Evolutionary conservation across 306 rosid species (phyloP), one percentile per base, ranked within the genome.

Genomic region (Vicia faba): DNA sequence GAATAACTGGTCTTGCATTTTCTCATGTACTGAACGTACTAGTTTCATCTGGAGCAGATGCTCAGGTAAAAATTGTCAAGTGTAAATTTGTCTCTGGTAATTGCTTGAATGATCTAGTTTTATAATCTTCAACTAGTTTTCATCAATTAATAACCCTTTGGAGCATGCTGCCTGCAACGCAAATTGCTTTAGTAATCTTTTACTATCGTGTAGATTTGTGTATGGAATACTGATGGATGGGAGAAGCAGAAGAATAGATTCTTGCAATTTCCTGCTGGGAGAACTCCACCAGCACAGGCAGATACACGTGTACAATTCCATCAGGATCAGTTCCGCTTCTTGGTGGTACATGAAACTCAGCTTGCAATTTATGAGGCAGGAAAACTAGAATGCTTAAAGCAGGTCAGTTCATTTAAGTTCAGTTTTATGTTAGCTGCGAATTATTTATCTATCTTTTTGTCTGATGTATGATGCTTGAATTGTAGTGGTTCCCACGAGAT

Each of bases 221-320:
- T 92, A 71, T 92, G 98, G 98, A 87, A 72, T 67, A 87, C 88
- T 40, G 96, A 92, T 81, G 96, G 85, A 51, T 92, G 98, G 98
- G 98, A 92, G 81, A 92, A 89, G 79, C 98, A 89, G 86, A 89
- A 79, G 79, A 68, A 80, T 57, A 82, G 86, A 78, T 78, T 81
- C 77, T 83, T 92, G 84, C 96, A 82, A 79, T 87, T 84, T 78
- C 96, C 96, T 64, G 23, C 85, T 8, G 96, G 98, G 66, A 86
- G 93, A 79, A 80, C 93, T 41, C 84, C 89, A 50, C 64, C 96
- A 18, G 79, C 93, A 15, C 96, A 81, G 66, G 82, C 98, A 3
- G 98, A 92, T 73, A 92, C 98, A 3, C 96, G 96, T n/a, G 98
- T 92, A 60, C 98, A 89, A 79, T 92, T 92, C 78, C 96, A 92